Percentiles rank a stretch among this genome's conserved stretches.
Evolutionary conservation across 2,329 filamentous ascomycete genomes (phyloP).

Genomic region (Orbilia blumenaviensis): DNA sequence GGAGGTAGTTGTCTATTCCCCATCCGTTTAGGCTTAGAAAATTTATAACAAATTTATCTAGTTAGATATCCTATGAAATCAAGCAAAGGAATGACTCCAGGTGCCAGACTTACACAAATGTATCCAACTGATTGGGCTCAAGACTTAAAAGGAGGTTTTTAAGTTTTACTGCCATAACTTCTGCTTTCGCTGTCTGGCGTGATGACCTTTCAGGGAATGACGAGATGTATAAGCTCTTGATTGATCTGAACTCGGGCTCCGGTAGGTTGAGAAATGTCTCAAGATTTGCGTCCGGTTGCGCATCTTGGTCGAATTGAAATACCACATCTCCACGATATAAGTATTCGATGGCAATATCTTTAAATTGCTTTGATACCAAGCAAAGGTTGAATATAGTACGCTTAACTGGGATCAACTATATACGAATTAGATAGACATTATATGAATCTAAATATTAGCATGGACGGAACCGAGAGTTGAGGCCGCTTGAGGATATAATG

Average conservation of each 20-base stretch:
- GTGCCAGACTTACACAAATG: conserved; percentile 16
- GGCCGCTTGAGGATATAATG: no score
- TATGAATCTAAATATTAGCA: no score
- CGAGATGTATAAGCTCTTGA: not conserved
- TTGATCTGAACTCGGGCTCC: not conserved
- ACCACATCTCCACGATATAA: conserved; percentile 21
- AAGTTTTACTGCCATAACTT: not conserved
- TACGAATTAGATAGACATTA: not conserved
- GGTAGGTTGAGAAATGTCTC: not conserved
- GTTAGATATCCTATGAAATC: no score
- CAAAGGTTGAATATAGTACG: conserved; percentile 5
- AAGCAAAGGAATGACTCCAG: not conserved
- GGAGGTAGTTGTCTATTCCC: not conserved
- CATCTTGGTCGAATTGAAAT: conserved; percentile 2
- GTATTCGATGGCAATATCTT: conserved; percentile 23
- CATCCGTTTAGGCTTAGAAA: not conserved
- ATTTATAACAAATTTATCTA: no score
- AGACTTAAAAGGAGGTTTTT: not conserved
- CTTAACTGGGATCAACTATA: conserved; percentile 10
- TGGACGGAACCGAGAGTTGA: no score
- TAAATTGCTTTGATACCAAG: conserved; percentile 13
- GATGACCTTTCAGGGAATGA: conserved; percentile 5
- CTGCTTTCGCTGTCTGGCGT: not conserved
- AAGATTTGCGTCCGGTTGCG: not conserved
- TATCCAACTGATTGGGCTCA: not conserved